Evolutionary conservation across 345 rosid species (phyloP).

Genomic region (Ceriops zippeliana): DNA sequence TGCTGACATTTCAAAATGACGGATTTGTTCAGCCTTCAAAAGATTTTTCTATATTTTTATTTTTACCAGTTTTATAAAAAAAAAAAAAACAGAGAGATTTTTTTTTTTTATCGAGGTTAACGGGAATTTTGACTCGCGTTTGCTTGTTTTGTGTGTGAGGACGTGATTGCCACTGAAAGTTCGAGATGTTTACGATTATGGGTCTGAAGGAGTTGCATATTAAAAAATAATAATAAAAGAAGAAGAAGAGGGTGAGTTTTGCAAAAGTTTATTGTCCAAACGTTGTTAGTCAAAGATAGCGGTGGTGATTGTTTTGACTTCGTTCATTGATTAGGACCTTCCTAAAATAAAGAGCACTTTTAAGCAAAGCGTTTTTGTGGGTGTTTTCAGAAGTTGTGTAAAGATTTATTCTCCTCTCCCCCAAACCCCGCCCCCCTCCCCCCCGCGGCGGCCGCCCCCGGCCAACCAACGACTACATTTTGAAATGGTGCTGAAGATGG

Average conservation of each 20-base stretch:
- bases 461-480: too few relatives aligned
- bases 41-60: constrained; percentile 22
- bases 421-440: too few relatives aligned
- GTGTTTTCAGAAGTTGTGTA: not conserved
- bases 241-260: not conserved
- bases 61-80: constrained; percentile 20
- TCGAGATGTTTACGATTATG: constrained; percentile 19
- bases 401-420: too few relatives aligned
- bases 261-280: constrained; percentile 9
- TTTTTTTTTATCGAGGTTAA: constrained; percentile 7
- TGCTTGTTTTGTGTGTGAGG: not conserved
- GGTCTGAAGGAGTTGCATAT: too few relatives aligned
- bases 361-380: not conserved
- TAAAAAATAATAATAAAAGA: not conserved
- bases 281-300: constrained; percentile 9
- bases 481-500: too few relatives aligned
- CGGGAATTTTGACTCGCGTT: constrained; percentile 35
- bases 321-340: constrained; percentile 28
- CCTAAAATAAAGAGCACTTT: not conserved
- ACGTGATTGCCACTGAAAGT: constrained; percentile 15
- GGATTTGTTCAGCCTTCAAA: constrained; percentile 21
- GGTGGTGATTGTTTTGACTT: constrained; percentile 34
- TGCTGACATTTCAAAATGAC: constrained; percentile 7
- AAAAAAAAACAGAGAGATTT: too few relatives aligned
- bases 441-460: too few relatives aligned